Conservation (phyloP, 1,284 basidiomycete species). For the Takashimella koratensis region DNA sequence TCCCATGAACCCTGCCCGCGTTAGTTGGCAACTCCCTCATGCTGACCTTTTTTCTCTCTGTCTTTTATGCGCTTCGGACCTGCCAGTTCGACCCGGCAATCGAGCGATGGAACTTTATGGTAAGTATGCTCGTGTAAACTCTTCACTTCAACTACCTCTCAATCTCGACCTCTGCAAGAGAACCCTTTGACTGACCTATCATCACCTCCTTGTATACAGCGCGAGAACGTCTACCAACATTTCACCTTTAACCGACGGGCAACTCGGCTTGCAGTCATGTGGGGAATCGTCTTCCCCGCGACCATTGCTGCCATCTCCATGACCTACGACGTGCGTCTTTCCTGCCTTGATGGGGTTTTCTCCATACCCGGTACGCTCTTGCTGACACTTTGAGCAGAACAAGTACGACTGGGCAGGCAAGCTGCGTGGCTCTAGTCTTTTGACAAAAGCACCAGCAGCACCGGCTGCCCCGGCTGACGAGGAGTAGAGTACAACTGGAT, state of each 20-base stretch:
- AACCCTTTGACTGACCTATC: too few relatives aligned
- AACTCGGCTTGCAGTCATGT: slow-evolving; percentile 36
- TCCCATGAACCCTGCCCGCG: too few relatives aligned
- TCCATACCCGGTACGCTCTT: not conserved
- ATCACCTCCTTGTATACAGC: slow-evolving; percentile 54
- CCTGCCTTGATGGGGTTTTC: not conserved
- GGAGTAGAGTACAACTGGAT: slow-evolving; percentile 17
- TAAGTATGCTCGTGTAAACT: slow-evolving; percentile 50
- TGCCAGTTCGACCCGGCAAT: slow-evolving; percentile 69
- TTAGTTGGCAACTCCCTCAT: too few relatives aligned
- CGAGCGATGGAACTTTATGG: slow-evolving; percentile 75
- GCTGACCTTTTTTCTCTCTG: too few relatives aligned
- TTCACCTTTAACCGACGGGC: slow-evolving; percentile 71
- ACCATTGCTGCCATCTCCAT: slow-evolving; percentile 26
- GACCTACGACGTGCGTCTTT: slow-evolving; percentile 37
- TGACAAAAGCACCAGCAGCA: slow-evolving; percentile 18
- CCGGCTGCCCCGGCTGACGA: slow-evolving; percentile 10
- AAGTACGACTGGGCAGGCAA: slow-evolving; percentile 47
- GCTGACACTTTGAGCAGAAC: slow-evolving; percentile 17
- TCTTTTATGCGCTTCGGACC: too few relatives aligned
- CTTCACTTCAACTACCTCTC: not conserved
- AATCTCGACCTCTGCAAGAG: too few relatives aligned
- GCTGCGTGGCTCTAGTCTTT: slow-evolving; percentile 31
- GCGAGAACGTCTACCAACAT: slow-evolving; percentile 71
- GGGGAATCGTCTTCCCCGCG: slow-evolving; percentile 40